Conservation (phyloP, 1,139 yeast genomes). For the Pichia sp. region DNA sequence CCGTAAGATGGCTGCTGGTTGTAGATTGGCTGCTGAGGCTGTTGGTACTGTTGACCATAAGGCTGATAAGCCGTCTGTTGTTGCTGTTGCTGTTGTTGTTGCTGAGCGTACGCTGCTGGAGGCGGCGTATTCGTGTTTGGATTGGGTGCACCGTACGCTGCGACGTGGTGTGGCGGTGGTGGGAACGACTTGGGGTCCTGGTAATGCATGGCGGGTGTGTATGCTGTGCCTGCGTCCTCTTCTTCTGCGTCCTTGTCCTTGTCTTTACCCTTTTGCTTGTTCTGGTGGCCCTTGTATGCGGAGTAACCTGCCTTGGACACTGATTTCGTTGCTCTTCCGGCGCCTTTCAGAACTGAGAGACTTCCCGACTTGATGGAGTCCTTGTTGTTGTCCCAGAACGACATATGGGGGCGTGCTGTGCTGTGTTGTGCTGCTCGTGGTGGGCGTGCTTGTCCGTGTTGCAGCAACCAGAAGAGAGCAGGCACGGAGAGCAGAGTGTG, state of each 20-base stretch:
- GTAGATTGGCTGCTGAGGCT: conserved; percentile 4
- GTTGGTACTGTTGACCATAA: conserved; percentile 4
- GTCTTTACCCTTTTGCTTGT: conserved; percentile 17
- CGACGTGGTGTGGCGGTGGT: conserved; percentile 34
- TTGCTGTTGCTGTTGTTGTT: conserved; percentile 7
- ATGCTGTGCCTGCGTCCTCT: conserved; percentile 16
- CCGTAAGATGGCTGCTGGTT: conserved; percentile 1
- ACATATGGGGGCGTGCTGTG: conserved; percentile 1
- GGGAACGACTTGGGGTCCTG: conserved; percentile 30
- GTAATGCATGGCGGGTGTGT: conserved; percentile 10
- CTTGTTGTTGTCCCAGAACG: conserved; percentile 49
- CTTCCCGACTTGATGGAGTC: conserved; percentile 43
- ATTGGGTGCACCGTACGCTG: conserved; percentile 11
- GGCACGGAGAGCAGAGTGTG: not conserved
- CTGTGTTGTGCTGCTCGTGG: not conserved
- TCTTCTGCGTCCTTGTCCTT: conserved; percentile 10
- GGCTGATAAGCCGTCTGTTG: conserved; percentile 9
- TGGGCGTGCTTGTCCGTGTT: conserved; percentile 22
- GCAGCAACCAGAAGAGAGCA: not conserved
- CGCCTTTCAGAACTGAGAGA: conserved; percentile 39
- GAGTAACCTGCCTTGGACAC: conserved; percentile 38
- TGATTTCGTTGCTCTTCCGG: conserved; percentile 43
- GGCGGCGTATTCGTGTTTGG: conserved; percentile 1
- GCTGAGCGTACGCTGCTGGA: conserved; percentile 1
- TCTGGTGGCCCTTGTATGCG: conserved; percentile 39